Conservation (phyloP, 495 filamentous ascomycete genomes). For the Immersiella caudata region DNA sequence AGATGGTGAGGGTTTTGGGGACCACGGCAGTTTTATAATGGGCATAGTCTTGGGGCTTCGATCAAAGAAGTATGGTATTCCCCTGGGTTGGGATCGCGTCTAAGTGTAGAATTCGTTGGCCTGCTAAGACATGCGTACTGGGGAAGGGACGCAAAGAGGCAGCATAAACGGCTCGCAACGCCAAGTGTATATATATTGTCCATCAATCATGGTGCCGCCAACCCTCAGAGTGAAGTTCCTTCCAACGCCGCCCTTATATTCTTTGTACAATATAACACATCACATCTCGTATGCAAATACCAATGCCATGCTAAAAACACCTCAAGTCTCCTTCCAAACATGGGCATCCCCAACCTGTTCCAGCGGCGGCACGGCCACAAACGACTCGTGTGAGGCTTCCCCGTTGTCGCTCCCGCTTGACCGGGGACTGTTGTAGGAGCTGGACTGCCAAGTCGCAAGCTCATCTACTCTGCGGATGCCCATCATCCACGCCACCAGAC, state of each 20-base stretch:
- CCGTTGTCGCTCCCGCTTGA: constrained; percentile 25
- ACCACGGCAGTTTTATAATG: no score
- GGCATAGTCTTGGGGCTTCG: no score
- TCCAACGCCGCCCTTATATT: constrained; percentile 14
- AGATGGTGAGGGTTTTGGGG: no score
- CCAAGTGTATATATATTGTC: neutral
- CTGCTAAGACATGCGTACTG: neutral
- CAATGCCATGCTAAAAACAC: neutral
- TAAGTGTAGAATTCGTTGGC: neutral
- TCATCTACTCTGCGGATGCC: constrained; percentile 62
- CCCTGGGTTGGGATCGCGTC: neutral
- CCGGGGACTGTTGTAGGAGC: constrained; percentile 32
- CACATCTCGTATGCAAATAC: constrained; percentile 1
- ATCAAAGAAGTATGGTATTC: neutral
- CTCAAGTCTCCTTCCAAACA: constrained; percentile 41
- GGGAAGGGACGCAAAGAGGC: neutral
- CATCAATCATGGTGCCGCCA: neutral
- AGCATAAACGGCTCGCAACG: neutral
- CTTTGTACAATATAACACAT: constrained; percentile 1
- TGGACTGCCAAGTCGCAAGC: constrained; percentile 47
- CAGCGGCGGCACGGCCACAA: constrained; percentile 34
- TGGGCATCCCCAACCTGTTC: constrained; percentile 42
- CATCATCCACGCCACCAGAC: constrained; percentile 87
- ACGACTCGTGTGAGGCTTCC: constrained; percentile 27
- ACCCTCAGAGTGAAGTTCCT: constrained; percentile 15